Evolutionary conservation across 148 eudicot species (phyloP), one percentile per base, ranked within the genome.

Genomic region (Spergularia marina): DNA sequence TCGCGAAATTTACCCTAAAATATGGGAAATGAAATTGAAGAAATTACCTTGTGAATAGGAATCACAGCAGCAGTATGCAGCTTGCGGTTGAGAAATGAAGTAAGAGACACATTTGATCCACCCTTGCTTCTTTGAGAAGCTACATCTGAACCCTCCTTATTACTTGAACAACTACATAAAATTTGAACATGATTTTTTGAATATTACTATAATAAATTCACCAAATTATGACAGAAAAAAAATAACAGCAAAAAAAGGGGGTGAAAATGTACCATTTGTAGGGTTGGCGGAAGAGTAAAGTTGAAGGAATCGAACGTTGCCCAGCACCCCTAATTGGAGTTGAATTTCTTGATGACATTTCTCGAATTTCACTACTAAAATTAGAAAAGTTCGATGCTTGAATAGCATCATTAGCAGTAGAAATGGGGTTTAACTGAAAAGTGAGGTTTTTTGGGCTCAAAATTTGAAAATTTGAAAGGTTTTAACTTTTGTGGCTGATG

Each of bases 31-130:
- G 16, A 17, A 54, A 21, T 9, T 17, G 14, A 55, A 11, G n/a
- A 12, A 51, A 41, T 4, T 67, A 83, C 83, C 83, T 80, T 77
- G 16, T 73, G n/a, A 74, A 70, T 36, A n/a, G n/a, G n/a, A n/a
- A n/a, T n/a, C n/a, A n/a, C n/a, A n/a, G n/a, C n/a, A n/a, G n/a
- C n/a, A n/a, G n/a, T n/a, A n/a, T n/a, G n/a, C 71, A 88, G 81
- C 78, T 84, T 91, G 63, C 84, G 84, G 70, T 85, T 79, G 41
- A 91, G 91, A 78, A 86, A 89, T 18, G 84, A 85, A 6, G 89
- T 85, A 51, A 91, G 86, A 13, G 97, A 88, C 30, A 85, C 54
- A 64, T 14, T 58, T 4, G 82, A 75, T 10, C 30, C 52, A 14
- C 58, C 17, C 0, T 71, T 63, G 62, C 16, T 63, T 3, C 51